Evolutionary conservation across 495 filamentous ascomycete genomes (phyloP).

Genomic region (Aspergillus sparsus): DNA sequence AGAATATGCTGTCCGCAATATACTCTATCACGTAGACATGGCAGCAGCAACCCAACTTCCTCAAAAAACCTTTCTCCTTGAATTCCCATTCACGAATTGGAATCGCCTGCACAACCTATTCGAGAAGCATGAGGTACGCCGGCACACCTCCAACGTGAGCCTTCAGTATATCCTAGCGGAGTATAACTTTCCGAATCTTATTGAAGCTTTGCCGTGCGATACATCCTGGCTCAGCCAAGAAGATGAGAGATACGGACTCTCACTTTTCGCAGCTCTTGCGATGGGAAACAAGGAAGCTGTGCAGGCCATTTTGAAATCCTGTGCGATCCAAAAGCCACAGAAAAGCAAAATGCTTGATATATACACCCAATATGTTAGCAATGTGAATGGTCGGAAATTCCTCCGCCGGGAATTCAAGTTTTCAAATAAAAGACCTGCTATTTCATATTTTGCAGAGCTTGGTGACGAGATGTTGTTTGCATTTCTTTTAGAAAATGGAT

Average conservation of each 20-base stretch:
- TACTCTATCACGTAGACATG: slow-evolving; percentile 46
- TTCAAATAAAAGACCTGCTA: neutral
- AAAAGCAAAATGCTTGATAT: neutral
- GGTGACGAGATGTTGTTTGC: neutral
- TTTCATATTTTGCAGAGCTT: neutral
- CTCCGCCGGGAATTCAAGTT: neutral
- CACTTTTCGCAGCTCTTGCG: neutral
- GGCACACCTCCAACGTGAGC: slow-evolving; percentile 36
- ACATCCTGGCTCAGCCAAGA: neutral
- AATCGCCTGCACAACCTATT: slow-evolving; percentile 40
- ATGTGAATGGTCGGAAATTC: neutral
- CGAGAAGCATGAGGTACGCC: slow-evolving; percentile 32
- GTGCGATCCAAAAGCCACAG: neutral
- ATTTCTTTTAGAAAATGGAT: neutral
- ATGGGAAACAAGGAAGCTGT: slow-evolving; percentile 1
- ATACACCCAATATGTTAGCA: neutral
- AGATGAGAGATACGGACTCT: neutral
- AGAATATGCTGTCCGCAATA: slow-evolving; percentile 44
- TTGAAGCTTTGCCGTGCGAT: neutral
- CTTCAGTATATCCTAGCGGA: slow-evolving; percentile 51
- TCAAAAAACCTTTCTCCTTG: slow-evolving; percentile 41
- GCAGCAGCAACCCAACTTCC: slow-evolving; percentile 30
- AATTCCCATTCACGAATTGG: slow-evolving; percentile 38
- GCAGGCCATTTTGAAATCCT: neutral
- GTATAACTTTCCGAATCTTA: slow-evolving; percentile 4